Conservation (phyloP, 2,329 filamentous ascomycete genomes). For the Colletotrichum sp. region DNA sequence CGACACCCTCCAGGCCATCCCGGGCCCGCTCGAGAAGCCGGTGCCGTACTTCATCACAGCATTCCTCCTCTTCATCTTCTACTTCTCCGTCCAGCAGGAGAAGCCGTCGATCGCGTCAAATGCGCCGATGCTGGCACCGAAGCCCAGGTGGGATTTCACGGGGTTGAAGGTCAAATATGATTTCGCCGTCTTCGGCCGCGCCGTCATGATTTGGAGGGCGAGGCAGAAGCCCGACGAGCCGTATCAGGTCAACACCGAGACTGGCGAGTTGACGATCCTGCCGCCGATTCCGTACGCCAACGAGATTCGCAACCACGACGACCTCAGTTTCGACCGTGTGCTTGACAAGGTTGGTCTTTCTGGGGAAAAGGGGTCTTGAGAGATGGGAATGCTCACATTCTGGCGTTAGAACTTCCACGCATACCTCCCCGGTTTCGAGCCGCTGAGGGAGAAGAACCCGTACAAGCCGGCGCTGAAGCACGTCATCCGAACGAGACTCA, state of each 20-base stretch:
- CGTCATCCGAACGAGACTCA: conserved; percentile 16
- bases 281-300: conserved; percentile 14
- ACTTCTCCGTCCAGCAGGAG: conserved; percentile 10
- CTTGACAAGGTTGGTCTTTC: not conserved
- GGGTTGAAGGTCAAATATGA: conserved; percentile 12
- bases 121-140: not conserved
- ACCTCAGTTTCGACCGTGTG: conserved; percentile 16
- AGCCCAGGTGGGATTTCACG: conserved; percentile 3
- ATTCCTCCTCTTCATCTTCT: conserved; percentile 12
- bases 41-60: conserved; percentile 16
- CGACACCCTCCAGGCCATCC: conserved; percentile 12
- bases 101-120: not conserved
- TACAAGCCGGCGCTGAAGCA: conserved; percentile 9
- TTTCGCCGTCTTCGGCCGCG: not conserved
- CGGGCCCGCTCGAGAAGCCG: conserved; percentile 12
- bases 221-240: not conserved
- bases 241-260: conserved; percentile 4
- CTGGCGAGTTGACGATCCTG: conserved; percentile 12
- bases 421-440: conserved; percentile 8
- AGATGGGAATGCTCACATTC: not conserved
- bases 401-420: conserved; percentile 1
- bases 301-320: conserved; percentile 17
- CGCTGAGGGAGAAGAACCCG: conserved; percentile 1
- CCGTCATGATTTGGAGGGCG: not conserved
- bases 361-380: too few species aligned